Evolutionary conservation across 345 rosid species (phyloP).

Genomic region (Eucalyptus cloeziana): DNA sequence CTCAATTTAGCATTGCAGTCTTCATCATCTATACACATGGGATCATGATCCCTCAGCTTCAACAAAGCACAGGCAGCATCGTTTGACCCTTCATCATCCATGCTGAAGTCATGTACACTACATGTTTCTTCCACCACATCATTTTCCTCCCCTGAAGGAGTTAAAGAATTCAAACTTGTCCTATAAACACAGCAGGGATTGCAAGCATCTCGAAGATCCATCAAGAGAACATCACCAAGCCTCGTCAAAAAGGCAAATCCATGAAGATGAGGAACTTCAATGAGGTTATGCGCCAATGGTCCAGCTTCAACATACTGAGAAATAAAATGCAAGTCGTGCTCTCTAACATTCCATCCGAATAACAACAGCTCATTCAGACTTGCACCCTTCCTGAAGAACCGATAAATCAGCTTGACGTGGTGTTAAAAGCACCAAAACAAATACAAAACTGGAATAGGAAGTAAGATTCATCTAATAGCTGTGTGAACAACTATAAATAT

Average conservation of each 20-base stretch:
- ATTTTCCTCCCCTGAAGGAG: conserved; percentile 56
- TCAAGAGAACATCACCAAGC: conserved; percentile 86
- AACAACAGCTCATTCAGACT: conserved; percentile 57
- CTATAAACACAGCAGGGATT: conserved; percentile 62
- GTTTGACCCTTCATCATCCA: conserved; percentile 90
- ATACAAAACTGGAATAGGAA: background rate
- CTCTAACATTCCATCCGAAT: conserved; percentile 60
- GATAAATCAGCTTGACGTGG: background rate
- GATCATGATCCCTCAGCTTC: conserved; percentile 89
- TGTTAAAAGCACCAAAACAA: conserved; percentile 7
- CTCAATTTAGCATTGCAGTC: conserved; percentile 28
- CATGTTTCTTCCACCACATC: conserved; percentile 66
- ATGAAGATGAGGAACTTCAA: conserved; percentile 75
- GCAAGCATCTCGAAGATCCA: conserved; percentile 88
- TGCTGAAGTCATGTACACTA: conserved; percentile 41
- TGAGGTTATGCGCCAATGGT: conserved; percentile 61
- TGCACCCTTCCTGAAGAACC: conserved; percentile 55
- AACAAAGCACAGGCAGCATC: conserved; percentile 95
- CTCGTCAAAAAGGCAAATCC: conserved; percentile 90
- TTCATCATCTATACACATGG: conserved; percentile 88
- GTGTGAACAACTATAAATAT: conserved; percentile 4
- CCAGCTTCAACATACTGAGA: conserved; percentile 65
- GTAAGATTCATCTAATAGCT: background rate
- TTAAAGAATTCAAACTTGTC: conserved; percentile 57
- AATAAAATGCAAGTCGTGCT: conserved; percentile 33